These are phyloP conservation scores for Cyclospora cayetanensis DNA, from an alignment of 169 alveolate genomes.

Conservation along the genomic window DNA sequence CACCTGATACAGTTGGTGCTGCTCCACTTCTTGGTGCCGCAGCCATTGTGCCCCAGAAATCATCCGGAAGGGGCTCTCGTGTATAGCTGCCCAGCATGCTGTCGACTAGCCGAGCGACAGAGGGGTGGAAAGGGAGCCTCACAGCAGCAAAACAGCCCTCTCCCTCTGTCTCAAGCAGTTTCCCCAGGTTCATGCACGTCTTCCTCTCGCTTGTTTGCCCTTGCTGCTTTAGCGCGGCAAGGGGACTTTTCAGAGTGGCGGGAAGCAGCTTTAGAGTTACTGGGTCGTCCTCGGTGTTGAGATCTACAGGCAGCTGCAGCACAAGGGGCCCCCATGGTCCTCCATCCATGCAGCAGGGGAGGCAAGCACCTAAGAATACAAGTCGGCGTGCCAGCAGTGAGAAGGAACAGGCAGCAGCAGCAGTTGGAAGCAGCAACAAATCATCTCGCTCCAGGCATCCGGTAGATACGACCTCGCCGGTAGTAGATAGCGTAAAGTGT, in stretches of 20 bases:
- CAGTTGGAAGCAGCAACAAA: conserved; percentile 51
- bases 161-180: background rate
- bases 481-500: conserved; percentile 36
- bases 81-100: background rate
- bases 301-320: conserved; percentile 9
- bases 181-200: background rate
- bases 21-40: conserved; percentile 15
- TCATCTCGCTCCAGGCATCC: background rate
- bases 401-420: conserved; percentile 47
- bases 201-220: background rate
- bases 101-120: background rate
- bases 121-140: conserved; percentile 48
- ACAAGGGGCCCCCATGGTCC: conserved; percentile 59
- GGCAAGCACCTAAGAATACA: background rate
- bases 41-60: conserved; percentile 51
- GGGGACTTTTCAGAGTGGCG: background rate
- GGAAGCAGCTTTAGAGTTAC: background rate
- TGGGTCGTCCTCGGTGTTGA: background rate
- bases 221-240: background rate
- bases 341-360: conserved; percentile 42
- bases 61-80: conserved; percentile 45
- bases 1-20: background rate
- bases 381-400: background rate
- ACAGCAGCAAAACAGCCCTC: conserved; percentile 1
- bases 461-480: conserved; percentile 35